Base-by-base conservation (phyloP, 345 rosid genomes). In the Citrus inodora region DNA sequence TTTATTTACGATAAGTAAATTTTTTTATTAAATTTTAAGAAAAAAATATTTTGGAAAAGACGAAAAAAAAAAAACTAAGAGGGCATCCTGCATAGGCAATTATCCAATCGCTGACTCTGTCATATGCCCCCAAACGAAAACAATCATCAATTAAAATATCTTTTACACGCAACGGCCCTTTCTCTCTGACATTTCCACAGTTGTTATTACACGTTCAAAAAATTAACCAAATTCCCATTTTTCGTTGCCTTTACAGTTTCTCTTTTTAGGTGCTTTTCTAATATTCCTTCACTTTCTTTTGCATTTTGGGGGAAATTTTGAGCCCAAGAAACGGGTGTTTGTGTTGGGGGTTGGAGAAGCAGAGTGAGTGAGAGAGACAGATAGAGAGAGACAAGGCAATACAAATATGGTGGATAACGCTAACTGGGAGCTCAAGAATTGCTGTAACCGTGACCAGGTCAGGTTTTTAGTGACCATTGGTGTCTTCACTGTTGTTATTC, bases 401-500 rank as follows among this genome's bases (percentile, higher is more conserved):
- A 37, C 21, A 53, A 9, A 33, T 48, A 58, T 30, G 64, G 80
- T 88, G 85, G 87, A 93, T 42, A 86, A 70, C n/a, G 37, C 73
- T 10, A 71, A 96, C 74, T 94, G 99, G 99, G 99, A 90, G 85
- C 94, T 96, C 56, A 89, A 81, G 73, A 79, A 83, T 75, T 96
- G 99, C 80, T 96, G 99, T 86, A 80, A 89, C 77, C 84, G 86
- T 28, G 89, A 91, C 82, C 99, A 96, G 79, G 84, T 80, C 78
- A 28, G 80, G 55, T 96, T 89, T 83, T 59, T 96, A 30, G 82
- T 85, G 67, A 88, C 90, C 68, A 87, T 90, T 71, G 99, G 91
- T 24, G 90, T 92, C 85, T 96, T 87, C 92, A 92, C 95, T 75
- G 84, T 96, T 75, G 97, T 87, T 77, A 94, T 96, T 73, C 90